Percentiles rank a stretch among this genome's conserved stretches.
Conservation (phyloP, 768 basidiomycete genomes). For the Xerocomellus chrysenteron region DNA sequence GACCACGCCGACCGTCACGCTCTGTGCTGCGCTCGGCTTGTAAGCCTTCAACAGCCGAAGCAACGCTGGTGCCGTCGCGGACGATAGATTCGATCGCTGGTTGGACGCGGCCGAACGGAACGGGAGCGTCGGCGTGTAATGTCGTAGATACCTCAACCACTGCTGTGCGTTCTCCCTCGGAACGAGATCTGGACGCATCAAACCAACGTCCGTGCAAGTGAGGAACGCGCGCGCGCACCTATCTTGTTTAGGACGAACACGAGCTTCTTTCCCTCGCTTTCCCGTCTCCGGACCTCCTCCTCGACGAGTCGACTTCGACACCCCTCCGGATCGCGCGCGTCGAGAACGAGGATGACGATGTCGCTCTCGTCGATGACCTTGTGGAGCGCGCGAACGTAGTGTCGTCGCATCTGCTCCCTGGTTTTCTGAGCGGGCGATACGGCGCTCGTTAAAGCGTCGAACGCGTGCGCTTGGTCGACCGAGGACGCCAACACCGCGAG, state of each 20-base stretch:
- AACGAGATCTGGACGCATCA: constrained; percentile 65
- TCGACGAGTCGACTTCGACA: constrained; percentile 91
- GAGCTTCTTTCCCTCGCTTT: constrained; percentile 86
- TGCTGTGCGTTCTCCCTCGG: constrained; percentile 83
- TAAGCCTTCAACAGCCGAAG: constrained; percentile 83
- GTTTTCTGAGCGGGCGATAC: constrained; percentile 42
- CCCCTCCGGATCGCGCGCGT: constrained; percentile 94
- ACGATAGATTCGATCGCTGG: constrained; percentile 79
- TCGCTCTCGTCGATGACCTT: constrained; percentile 94
- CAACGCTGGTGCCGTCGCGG: constrained; percentile 71
- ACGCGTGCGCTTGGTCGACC: constrained; percentile 8
- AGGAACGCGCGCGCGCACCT: constrained; percentile 51
- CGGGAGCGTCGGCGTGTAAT: constrained; percentile 88
- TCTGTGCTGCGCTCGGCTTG: constrained; percentile 62
- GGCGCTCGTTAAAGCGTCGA: constrained; percentile 34
- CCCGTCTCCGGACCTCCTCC: constrained; percentile 85
- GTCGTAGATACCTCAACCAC: constrained; percentile 91
- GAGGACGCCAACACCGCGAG: constrained; percentile 51
- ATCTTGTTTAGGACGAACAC: constrained; percentile 97
- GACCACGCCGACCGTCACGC: constrained; percentile 85
- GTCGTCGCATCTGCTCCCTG: constrained; percentile 66
- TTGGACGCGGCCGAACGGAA: constrained; percentile 80
- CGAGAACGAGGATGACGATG: constrained; percentile 85
- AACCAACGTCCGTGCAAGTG: background rate
- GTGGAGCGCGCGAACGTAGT: constrained; percentile 78